Evolutionary conservation across 768 basidiomycete species (phyloP).

Genomic region (Leccinum obscurum): DNA sequence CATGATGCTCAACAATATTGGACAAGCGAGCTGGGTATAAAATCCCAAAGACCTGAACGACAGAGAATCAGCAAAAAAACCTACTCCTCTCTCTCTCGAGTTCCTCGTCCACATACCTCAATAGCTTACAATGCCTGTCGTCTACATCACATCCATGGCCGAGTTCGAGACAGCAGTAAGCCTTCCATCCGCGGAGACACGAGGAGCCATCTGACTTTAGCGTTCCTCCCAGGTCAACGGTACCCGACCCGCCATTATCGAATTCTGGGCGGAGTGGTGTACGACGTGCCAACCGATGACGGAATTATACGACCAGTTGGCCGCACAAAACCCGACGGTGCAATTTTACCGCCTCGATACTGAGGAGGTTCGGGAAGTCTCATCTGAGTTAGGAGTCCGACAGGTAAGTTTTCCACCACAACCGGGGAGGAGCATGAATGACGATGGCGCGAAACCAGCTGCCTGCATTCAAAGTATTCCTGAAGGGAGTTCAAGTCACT

Average conservation of each 20-base stretch:
- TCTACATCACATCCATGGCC: slow-evolving; percentile 28
- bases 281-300: slow-evolving; percentile 23
- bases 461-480: slow-evolving; percentile 32
- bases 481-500: slow-evolving; percentile 32
- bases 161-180: slow-evolving; percentile 27
- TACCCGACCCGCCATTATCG: slow-evolving; percentile 27
- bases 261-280: slow-evolving; percentile 36
- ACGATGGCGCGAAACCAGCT: slow-evolving; percentile 21
- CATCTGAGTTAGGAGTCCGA: slow-evolving; percentile 25
- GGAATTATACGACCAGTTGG: slow-evolving; percentile 24
- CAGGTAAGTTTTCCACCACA: slow-evolving; percentile 17
- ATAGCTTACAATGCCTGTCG: slow-evolving; percentile 23
- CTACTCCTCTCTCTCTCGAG: slow-evolving; percentile 10
- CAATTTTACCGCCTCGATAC: slow-evolving; percentile 34
- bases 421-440: slow-evolving; percentile 18
- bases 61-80: slow-evolving; percentile 17
- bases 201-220: slow-evolving; percentile 10
- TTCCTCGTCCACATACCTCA: slow-evolving; percentile 16
- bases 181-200: not conserved
- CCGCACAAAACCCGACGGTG: slow-evolving; percentile 27
- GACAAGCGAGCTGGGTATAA: slow-evolving; percentile 31
- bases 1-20: slow-evolving; percentile 14
- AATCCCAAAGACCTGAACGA: slow-evolving; percentile 14
- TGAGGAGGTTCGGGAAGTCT: slow-evolving; percentile 29
- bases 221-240: slow-evolving; percentile 18